Evolutionary conservation across 2,329 filamentous ascomycete genomes (phyloP).

Genomic region (Aspergillus ruber): DNA sequence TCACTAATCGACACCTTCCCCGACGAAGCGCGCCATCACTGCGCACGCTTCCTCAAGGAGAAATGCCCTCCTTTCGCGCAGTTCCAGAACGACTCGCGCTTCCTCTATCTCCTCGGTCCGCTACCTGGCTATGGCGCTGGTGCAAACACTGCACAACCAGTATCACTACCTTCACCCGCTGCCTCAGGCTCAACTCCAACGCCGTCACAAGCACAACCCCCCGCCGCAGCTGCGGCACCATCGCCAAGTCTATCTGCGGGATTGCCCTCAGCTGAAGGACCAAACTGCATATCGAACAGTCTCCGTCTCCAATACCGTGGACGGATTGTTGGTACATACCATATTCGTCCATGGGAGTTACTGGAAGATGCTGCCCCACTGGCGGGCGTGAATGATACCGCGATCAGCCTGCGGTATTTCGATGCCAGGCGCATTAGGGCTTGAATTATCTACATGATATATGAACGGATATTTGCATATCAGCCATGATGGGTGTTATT

Average conservation of each 20-base stretch:
- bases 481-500: too few relatives aligned
- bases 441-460: slow-evolving; percentile 6
- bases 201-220: slow-evolving; percentile 7
- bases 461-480: not conserved
- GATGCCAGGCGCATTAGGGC: slow-evolving; percentile 31
- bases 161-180: slow-evolving; percentile 26
- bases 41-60: slow-evolving; percentile 38
- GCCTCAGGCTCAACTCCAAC: slow-evolving; percentile 23
- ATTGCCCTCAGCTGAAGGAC: slow-evolving; percentile 15
- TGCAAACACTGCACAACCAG: slow-evolving; percentile 15
- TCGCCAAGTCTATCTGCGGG: not conserved
- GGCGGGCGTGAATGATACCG: slow-evolving; percentile 40
- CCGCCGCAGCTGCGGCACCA: not conserved
- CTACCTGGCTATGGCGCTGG: slow-evolving; percentile 17
- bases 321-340: slow-evolving; percentile 28
- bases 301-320: slow-evolving; percentile 34
- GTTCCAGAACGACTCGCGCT: slow-evolving; percentile 33
- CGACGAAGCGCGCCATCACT: slow-evolving; percentile 38
- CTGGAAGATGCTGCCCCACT: slow-evolving; percentile 41
- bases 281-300: slow-evolving; percentile 21
- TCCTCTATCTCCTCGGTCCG: slow-evolving; percentile 39
- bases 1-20: slow-evolving; percentile 39
- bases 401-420: slow-evolving; percentile 37
- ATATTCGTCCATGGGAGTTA: slow-evolving; percentile 38
- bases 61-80: slow-evolving; percentile 33